Evolutionary conservation across 106 monocot species (phyloP).

Genomic region (Platanthera guangdongensis): DNA sequence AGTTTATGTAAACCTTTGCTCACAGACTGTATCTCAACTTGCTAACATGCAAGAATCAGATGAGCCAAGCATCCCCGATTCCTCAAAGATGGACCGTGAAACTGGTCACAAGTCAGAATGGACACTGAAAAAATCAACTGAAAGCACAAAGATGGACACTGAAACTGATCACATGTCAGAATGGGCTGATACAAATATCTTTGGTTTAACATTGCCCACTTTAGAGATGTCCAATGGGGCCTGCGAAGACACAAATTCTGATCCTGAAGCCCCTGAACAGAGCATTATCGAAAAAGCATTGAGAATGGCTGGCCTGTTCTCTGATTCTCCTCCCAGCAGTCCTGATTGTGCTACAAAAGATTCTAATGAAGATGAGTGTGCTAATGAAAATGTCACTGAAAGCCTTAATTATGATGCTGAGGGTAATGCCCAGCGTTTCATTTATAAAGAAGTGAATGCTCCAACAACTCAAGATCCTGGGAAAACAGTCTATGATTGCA

Average conservation of each 20-base stretch:
- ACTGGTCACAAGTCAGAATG: not conserved
- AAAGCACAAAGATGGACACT: not conserved
- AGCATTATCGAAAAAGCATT: slow-evolving; percentile 53
- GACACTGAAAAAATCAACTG: not conserved
- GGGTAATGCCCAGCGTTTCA: slow-evolving; percentile 9
- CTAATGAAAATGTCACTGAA: slow-evolving; percentile 5
- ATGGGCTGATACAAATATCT: not conserved
- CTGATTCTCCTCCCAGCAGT: slow-evolving; percentile 82
- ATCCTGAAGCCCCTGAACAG: not conserved
- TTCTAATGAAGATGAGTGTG: slow-evolving; percentile 11
- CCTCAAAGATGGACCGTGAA: not conserved
- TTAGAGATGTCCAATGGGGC: slow-evolving; percentile 6
- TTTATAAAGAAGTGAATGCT: not conserved
- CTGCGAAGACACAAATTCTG: not conserved
- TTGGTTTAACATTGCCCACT: not conserved
- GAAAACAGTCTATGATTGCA: slow-evolving; percentile 7
- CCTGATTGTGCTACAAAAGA: slow-evolving; percentile 21
- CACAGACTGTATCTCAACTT: slow-evolving; percentile 43
- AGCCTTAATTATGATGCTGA: not conserved
- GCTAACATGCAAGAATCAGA: slow-evolving; percentile 18
- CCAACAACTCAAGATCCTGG: not conserved
- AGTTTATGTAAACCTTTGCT: slow-evolving; percentile 82
- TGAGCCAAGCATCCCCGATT: slow-evolving; percentile 8
- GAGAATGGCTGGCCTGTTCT: slow-evolving; percentile 65
- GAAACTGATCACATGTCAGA: not conserved